Conservation (phyloP, 164 flowering plant genomes). For the Kalanchoe fedtschenkoi region DNA sequence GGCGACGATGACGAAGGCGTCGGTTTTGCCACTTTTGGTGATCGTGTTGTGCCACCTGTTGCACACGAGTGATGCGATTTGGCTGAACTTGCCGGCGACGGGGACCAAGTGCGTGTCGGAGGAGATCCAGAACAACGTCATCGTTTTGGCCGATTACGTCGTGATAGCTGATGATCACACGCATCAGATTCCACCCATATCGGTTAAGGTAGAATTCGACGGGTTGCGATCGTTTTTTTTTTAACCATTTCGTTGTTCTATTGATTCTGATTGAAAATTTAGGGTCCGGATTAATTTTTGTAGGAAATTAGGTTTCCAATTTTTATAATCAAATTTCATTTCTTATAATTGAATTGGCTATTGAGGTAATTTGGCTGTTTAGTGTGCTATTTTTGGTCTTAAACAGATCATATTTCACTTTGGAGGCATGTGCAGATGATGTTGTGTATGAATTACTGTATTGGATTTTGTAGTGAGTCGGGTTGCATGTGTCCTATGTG, state of each 20-base stretch:
- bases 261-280: not conserved
- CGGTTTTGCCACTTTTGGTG: conserved; percentile 3
- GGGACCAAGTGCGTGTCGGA: conserved; percentile 63
- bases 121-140: conserved; percentile 59
- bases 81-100: conserved; percentile 39
- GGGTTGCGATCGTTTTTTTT: not conserved
- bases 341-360: no score
- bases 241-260: not conserved
- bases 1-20: conserved; percentile 1
- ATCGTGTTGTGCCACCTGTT: conserved; percentile 8
- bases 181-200: conserved; percentile 26
- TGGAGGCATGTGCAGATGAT: no score
- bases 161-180: conserved; percentile 37
- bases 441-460: no score
- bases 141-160: conserved; percentile 57
- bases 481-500: no score
- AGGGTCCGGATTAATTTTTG: not conserved
- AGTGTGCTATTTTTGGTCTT: no score
- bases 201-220: conserved; percentile 30
- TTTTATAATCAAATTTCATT: no score
- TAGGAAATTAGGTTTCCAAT: no score
- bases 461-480: not conserved
- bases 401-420: no score
- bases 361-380: no score
- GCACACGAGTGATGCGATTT: conserved; percentile 20